A percentile compares a stretch with the other conserved stretches of the same genome.
phyloP scores from a whole-genome alignment of 495 filamentous ascomycete genomes.

The Xylaria nigripes region DNA sequence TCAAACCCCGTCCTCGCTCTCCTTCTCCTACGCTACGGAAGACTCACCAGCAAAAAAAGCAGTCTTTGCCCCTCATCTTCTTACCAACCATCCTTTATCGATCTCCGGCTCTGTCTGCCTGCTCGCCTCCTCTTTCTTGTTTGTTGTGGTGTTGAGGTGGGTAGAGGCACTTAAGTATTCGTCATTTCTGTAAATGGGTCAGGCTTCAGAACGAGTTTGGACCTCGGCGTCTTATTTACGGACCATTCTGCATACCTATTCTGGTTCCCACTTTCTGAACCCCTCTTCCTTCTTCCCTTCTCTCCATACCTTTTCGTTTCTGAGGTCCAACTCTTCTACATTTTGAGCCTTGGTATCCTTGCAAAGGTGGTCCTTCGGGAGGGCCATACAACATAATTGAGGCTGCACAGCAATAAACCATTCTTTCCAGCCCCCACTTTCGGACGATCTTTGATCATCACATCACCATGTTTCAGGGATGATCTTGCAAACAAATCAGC shows the following conservation, averaged over 20 bases:
- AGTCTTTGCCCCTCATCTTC: background rate
- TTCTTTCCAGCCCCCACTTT: conserved; percentile 7
- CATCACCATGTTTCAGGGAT: conserved; percentile 2
- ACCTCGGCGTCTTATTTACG: no score
- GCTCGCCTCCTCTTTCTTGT: background rate
- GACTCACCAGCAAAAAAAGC: background rate
- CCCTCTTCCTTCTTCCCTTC: no score
- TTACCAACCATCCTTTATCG: background rate
- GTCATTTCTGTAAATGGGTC: background rate
- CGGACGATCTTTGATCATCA: conserved; percentile 5
- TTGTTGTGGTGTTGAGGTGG: background rate
- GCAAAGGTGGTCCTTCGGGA: background rate
- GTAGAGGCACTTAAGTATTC: background rate
- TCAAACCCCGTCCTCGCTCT: conserved; percentile 19
- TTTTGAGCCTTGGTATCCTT: background rate
- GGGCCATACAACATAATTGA: background rate
- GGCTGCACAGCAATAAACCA: background rate
- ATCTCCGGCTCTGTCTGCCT: background rate
- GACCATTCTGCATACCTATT: no score
- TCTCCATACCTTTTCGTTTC: background rate
- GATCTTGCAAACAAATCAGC: background rate
- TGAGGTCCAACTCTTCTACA: background rate
- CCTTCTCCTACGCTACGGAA: background rate
- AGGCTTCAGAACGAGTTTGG: no score
- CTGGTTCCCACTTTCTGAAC: no score